Conservation (phyloP, 1,284 basidiomycete species). For the Gastroboletus turbinatus region DNA sequence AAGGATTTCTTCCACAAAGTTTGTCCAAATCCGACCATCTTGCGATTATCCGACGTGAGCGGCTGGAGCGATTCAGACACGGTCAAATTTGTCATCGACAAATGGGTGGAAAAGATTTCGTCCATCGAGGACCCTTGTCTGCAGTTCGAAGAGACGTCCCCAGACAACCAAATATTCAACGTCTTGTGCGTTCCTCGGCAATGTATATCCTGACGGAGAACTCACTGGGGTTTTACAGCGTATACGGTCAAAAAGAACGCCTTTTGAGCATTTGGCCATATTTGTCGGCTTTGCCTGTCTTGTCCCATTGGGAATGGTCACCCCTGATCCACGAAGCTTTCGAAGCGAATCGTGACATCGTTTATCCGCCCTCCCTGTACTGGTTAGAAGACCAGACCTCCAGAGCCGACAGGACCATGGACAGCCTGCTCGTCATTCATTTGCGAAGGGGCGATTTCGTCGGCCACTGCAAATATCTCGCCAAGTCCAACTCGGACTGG, state of each 20-base stretch:
- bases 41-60: constrained; percentile 24
- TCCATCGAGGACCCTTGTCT: constrained; percentile 36
- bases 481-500: constrained; percentile 37
- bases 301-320: constrained; percentile 41
- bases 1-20: constrained; percentile 37
- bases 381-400: neutral
- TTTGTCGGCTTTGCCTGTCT: constrained; percentile 37
- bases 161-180: constrained; percentile 33
- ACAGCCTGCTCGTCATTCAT: constrained; percentile 53
- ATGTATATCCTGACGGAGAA: neutral
- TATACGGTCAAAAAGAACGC: constrained; percentile 31
- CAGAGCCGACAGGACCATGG: neutral
- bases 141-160: constrained; percentile 29
- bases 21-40: constrained; percentile 36
- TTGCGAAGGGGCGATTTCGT: constrained; percentile 59
- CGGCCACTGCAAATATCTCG: constrained; percentile 47
- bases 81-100: constrained; percentile 27
- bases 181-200: constrained; percentile 21
- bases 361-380: constrained; percentile 27
- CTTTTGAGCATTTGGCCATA: constrained; percentile 39
- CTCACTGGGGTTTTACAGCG: constrained; percentile 21
- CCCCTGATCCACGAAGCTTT: constrained; percentile 37
- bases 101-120: constrained; percentile 34
- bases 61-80: constrained; percentile 23
- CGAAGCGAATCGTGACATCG: constrained; percentile 31